Evolutionary conservation across 192 early-diverging fungal genomes (phyloP), one percentile per base, ranked within the genome.

Genomic region (Coemansia sp.): DNA sequence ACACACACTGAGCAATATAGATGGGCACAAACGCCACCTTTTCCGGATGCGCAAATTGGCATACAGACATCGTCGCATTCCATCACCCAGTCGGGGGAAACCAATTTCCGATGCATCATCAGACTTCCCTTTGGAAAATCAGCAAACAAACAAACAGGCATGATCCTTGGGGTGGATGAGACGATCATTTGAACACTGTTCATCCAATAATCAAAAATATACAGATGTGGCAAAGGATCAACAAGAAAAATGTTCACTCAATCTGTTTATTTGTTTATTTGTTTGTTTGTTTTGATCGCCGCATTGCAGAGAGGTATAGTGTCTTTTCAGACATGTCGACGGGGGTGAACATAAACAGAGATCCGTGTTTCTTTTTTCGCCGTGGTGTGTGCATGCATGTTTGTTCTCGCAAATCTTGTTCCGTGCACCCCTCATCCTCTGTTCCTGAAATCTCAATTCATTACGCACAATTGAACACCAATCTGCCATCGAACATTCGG

Each of bases 21-120:
- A n/a, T n/a, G n/a, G n/a, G n/a, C n/a, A n/a, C n/a, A n/a, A 25
- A 48, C 45, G 45, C 45, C 45, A 48, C 45, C 6, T 48, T 48
- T 48, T 48, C 14, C 23, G 5, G 8, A 48, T 15, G 25, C 45
- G 10, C 22, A 25, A 9, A 11, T 15, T 20, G 45, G 25, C 45
- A 48, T 25, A 20, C 45, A 25, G 45, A 11, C 20, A 48, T 13
- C 20, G 42, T 20, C n/a, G n/a, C n/a, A n/a, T n/a, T n/a, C n/a
- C n/a, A n/a, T n/a, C n/a, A n/a, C n/a, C n/a, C n/a, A n/a, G n/a
- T n/a, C 8, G 42, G 19, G 17, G 42, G 42, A 44, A 44, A 19
- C 42, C 20, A 48, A 25, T 28, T 19, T 54, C 30, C 29, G 13
- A n/a, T 14, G 52, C 52, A 54, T 54, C 15, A 31, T 52, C 25